Evolutionary conservation across 345 rosid species (phyloP).

Genomic region (Rhodomyrtus tomentosa): DNA sequence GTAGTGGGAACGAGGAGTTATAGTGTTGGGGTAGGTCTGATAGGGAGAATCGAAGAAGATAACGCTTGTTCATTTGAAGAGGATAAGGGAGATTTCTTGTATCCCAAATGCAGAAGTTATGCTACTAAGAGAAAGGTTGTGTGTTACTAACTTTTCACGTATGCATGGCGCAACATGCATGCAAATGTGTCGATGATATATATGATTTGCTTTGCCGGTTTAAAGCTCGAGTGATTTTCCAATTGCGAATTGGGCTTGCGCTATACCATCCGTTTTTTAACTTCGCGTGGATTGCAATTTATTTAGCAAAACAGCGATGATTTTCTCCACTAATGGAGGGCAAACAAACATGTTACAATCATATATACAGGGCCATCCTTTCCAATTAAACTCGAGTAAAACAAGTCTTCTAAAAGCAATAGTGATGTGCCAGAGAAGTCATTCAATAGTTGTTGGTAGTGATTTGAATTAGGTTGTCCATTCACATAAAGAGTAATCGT

Average conservation of each 20-base stretch:
- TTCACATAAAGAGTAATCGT: not conserved
- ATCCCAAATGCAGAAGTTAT: not conserved
- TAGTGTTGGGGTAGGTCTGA: not conserved
- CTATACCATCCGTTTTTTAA: not conserved
- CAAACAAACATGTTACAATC: not conserved
- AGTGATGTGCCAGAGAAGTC: not conserved
- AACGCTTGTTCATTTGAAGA: conserved; percentile 26
- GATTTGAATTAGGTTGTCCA: not conserved
- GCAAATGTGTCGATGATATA: not conserved
- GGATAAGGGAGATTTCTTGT: not conserved
- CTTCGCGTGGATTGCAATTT: not conserved
- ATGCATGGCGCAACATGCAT: not conserved
- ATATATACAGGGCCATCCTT: not conserved
- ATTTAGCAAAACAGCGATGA: not conserved
- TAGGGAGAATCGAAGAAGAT: conserved; percentile 37
- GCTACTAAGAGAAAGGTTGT: not conserved
- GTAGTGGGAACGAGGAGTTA: not conserved
- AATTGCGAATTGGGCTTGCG: not conserved
- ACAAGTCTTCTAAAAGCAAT: not conserved
- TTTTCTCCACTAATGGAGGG: not conserved
- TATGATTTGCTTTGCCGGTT: not conserved
- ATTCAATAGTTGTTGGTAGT: not conserved
- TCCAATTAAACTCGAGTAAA: not conserved
- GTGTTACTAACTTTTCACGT: not conserved
- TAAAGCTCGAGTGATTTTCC: not conserved